phyloP scores from a whole-genome alignment of 1,284 basidiomycete species.

The Apiotrichum akiyoshidainum region DNA sequence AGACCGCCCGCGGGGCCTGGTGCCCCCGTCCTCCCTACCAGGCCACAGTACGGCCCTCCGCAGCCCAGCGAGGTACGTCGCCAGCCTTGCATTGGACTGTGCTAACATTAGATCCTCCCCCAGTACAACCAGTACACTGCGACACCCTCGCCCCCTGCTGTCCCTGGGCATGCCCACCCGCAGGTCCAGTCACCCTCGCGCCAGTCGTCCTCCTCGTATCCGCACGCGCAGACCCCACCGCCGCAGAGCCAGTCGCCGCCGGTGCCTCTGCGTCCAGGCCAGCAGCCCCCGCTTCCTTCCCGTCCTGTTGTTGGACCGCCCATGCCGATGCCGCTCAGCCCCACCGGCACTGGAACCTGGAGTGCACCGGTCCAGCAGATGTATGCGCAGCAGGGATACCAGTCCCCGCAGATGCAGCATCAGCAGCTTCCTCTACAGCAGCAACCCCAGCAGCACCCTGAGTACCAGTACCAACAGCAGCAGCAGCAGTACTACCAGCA shows the following conservation, averaged over 20 bases:
- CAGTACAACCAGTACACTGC: slow-evolving; percentile 31
- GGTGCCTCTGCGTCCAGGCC: slow-evolving; percentile 20
- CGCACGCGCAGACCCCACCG: background rate
- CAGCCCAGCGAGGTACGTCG: background rate
- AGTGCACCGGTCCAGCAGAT: background rate
- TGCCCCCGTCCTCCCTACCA: too few species aligned
- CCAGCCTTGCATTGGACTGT: background rate
- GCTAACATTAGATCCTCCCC: slow-evolving; percentile 24
- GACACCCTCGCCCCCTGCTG: slow-evolving; percentile 30
- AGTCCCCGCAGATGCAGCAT: background rate
- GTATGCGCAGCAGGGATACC: background rate
- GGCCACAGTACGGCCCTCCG: too few species aligned
- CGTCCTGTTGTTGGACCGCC: slow-evolving; percentile 11
- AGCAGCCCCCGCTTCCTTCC: slow-evolving; percentile 21
- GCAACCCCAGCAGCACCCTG: too few species aligned
- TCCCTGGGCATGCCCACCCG: slow-evolving; percentile 23
- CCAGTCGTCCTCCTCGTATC: background rate
- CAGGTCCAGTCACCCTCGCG: slow-evolving; percentile 14
- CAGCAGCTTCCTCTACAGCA: too few species aligned
- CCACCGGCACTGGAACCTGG: background rate
- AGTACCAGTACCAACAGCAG: background rate
- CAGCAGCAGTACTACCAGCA: slow-evolving; percentile 13
- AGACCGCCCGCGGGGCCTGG: too few species aligned
- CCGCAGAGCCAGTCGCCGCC: background rate
- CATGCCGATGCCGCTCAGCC: background rate